Percentiles rank a stretch among this genome's conserved stretches.
These are phyloP conservation scores for Colletotrichum sansevieriae DNA, from an alignment of 2,329 filamentous ascomycete genomes.

Conservation along the genomic window DNA sequence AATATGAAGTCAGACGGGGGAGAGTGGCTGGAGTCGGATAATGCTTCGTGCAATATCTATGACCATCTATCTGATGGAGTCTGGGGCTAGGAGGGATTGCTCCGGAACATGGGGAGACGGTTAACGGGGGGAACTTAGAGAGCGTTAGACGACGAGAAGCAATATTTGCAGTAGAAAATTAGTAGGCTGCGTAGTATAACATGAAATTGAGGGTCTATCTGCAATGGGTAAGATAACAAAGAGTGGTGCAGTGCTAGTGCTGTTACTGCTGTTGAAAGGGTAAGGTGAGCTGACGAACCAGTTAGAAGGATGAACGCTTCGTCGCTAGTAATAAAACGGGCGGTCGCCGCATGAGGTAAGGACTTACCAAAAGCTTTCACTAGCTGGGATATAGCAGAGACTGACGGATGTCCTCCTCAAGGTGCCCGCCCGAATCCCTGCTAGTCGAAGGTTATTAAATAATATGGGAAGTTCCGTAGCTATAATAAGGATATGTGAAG, in stretches of 20 bases:
- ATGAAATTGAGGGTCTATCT: neutral
- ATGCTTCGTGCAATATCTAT: neutral
- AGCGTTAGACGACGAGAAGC: neutral
- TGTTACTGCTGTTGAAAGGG: neutral
- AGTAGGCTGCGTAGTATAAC: neutral
- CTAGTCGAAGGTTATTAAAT: neutral
- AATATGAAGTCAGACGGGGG: neutral
- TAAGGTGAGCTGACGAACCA: neutral
- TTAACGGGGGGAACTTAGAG: too few relatives aligned
- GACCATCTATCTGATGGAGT: neutral
- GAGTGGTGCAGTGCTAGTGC: neutral
- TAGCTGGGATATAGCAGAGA: too few relatives aligned
- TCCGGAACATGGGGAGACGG: neutral
- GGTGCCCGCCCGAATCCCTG: neutral
- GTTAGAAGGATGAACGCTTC: neutral
- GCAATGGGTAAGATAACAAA: neutral
- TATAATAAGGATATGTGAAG: too few relatives aligned
- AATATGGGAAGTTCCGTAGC: too few relatives aligned
- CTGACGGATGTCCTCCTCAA: neutral
- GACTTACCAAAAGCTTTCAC: neutral
- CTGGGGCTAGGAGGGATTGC: neutral
- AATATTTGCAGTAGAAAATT: neutral
- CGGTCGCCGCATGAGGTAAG: neutral
- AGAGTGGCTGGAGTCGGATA: neutral
- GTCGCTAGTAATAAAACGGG: neutral